Percentiles rank a stretch among this genome's conserved stretches.
These are phyloP conservation scores for Beauveria scarabaeidicola DNA, from an alignment of 2,329 filamentous ascomycete species.

Conservation along the genomic window DNA sequence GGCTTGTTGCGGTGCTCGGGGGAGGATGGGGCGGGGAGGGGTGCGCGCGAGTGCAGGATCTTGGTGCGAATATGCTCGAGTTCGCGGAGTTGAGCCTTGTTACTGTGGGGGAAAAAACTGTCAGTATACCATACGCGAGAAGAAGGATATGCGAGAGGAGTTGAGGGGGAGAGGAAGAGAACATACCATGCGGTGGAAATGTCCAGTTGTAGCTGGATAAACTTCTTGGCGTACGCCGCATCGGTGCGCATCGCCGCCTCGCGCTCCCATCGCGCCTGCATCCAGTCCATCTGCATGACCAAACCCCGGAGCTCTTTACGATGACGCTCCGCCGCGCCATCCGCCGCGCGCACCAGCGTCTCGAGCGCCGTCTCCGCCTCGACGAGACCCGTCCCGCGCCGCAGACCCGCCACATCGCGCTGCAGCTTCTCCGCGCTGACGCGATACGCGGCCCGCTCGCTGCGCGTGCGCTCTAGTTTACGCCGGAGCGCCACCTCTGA, in stretches of 20 bases:
- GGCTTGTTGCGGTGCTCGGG: slow-evolving; percentile 15
- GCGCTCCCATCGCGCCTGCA: slow-evolving; percentile 70
- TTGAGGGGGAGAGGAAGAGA: neutral
- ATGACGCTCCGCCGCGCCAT: slow-evolving; percentile 60
- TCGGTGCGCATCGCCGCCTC: slow-evolving; percentile 74
- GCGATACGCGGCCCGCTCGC: slow-evolving; percentile 52
- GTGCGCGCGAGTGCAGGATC: slow-evolving; percentile 30
- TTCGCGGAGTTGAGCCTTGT: slow-evolving; percentile 81
- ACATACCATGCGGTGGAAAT: slow-evolving; percentile 87
- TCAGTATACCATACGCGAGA: slow-evolving; percentile 12
- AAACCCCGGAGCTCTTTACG: slow-evolving; percentile 72
- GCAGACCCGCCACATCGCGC: slow-evolving; percentile 30
- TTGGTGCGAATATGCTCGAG: slow-evolving; percentile 65
- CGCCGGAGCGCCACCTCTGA: slow-evolving; percentile 53
- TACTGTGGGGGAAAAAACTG: slow-evolving; percentile 55
- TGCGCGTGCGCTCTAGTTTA: slow-evolving; percentile 62
- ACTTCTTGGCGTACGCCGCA: slow-evolving; percentile 79
- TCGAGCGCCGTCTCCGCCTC: slow-evolving; percentile 43
- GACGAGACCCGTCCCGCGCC: slow-evolving; percentile 22
- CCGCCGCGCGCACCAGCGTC: slow-evolving; percentile 48
- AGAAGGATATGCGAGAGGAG: neutral
- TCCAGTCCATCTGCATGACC: slow-evolving; percentile 82
- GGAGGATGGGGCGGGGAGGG: slow-evolving; percentile 17
- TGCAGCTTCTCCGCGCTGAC: slow-evolving; percentile 47
- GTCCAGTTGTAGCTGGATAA: slow-evolving; percentile 69